phyloP scores from a whole-genome alignment of 2,329 filamentous ascomycete genomes.

The Ilyonectria sp. region DNA sequence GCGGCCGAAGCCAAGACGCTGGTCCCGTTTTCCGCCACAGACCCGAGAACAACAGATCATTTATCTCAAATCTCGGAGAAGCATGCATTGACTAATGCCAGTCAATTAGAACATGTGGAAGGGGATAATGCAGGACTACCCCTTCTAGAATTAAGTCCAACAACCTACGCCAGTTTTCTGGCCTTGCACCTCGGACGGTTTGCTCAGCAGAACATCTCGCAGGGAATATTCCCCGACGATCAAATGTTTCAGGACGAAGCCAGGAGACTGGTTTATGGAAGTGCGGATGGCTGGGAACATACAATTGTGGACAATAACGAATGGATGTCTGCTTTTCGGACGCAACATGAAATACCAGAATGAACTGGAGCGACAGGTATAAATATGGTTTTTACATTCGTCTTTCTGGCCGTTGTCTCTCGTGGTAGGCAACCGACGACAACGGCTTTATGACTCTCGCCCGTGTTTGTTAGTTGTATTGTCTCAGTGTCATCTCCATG shows the following conservation, averaged over 20 bases:
- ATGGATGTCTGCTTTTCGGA: conserved; percentile 27
- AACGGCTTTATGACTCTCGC: too few relatives aligned
- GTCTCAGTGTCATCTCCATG: too few relatives aligned
- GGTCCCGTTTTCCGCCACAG: conserved; percentile 42
- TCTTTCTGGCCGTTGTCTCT: too few relatives aligned
- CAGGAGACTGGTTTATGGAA: conserved; percentile 15
- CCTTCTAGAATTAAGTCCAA: background rate
- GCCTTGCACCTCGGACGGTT: conserved; percentile 24
- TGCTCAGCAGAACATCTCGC: conserved; percentile 11
- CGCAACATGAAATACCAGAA: background rate
- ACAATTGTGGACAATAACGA: conserved; percentile 26
- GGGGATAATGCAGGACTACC: background rate
- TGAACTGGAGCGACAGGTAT: background rate
- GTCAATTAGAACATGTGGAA: background rate
- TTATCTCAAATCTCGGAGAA: conserved; percentile 18
- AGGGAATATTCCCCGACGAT: conserved; percentile 18
- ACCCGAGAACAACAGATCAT: conserved; percentile 27
- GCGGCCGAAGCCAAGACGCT: conserved; percentile 35
- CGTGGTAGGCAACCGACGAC: too few relatives aligned
- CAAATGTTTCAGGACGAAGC: conserved; percentile 29
- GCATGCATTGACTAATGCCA: background rate
- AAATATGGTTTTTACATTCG: too few relatives aligned
- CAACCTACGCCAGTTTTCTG: conserved; percentile 11
- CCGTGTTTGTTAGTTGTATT: too few relatives aligned
- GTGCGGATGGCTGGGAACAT: conserved; percentile 18